Conservation (phyloP, 768 basidiomycete species). For the Suillus subluteus region DNA sequence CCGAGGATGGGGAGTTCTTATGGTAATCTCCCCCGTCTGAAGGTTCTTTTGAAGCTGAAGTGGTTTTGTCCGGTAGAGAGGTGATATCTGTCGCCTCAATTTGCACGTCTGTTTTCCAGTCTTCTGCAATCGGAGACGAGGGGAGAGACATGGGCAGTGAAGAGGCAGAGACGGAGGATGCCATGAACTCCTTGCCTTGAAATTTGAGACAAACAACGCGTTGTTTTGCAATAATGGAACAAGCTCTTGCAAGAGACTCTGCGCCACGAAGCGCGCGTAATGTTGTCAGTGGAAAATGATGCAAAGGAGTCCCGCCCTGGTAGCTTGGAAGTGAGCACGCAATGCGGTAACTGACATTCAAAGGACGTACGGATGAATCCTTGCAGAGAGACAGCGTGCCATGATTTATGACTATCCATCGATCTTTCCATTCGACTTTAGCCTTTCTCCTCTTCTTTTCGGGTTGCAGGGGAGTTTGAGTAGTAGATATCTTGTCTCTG, state of each 20-base stretch:
- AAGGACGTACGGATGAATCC: conserved; percentile 49
- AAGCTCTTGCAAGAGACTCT: conserved; percentile 43
- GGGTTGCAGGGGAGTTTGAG: conserved; percentile 10
- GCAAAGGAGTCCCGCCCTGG: conserved; percentile 45
- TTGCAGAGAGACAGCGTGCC: conserved; percentile 59
- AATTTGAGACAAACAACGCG: conserved; percentile 49
- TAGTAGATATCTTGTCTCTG: conserved; percentile 17
- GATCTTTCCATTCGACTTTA: conserved; percentile 62
- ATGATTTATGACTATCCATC: conserved; percentile 65
- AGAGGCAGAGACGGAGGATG: conserved; percentile 15
- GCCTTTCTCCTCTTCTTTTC: conserved; percentile 33
- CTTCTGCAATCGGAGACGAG: conserved; percentile 29
- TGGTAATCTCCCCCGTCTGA: conserved; percentile 9
- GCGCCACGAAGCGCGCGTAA: conserved; percentile 48
- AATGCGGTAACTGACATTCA: not conserved
- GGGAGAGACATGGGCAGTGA: conserved; percentile 23
- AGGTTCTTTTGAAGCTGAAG: conserved; percentile 8
- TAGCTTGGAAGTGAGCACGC: conserved; percentile 4
- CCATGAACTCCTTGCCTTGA: conserved; percentile 11
- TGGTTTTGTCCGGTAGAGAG: conserved; percentile 1
- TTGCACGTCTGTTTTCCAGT: conserved; percentile 12
- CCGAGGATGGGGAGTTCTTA: conserved; percentile 3
- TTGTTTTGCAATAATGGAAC: conserved; percentile 25
- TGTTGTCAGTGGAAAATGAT: conserved; percentile 42
- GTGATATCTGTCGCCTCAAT: conserved; percentile 11